Evolutionary conservation across 176 grass and related monocot species (phyloP), one percentile per base, ranked within the genome.

Genomic region (Triticum turgidum): DNA sequence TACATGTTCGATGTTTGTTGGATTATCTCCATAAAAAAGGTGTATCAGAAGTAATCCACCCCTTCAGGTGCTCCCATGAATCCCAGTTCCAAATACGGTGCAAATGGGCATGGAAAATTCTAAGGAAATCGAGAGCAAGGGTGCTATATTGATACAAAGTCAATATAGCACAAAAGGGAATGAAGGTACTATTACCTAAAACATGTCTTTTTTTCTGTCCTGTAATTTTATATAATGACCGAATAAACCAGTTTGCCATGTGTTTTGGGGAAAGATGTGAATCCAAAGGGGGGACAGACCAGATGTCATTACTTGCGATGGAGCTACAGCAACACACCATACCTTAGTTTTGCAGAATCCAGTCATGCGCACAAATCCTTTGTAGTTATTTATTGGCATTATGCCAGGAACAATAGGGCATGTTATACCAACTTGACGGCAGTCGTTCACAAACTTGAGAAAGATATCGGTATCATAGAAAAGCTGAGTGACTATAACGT

Each of bases 341-440:
- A 97, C 94, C 89, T 87, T 94, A 86, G 90, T 97, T 94, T 97
- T 97, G 88, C 94, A 97, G 77, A 94, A 97, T 42, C 80, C 86
- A 81, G 94, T 89, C 94, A 97, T 97, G 15, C 94, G 85, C 71
- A 94, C 4, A 83, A 97, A 97, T 88, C 94, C 91, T 45, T 92
- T 92, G 86, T 97, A 94, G 65, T 97, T 94, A 82, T 97, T 93
- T 74, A 97, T 97, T 42, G 94, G 94, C 94, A 97, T 97, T 81
- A 97, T 91, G 73, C 94, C 94, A 91, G 94, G 94, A 92, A 97
- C 92, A 39, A 97, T 97, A 65, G 94, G 94, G 45, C 94, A 97
- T 9, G 83, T 94, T 76, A 97, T 97, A 59, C 94, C 94, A 90
- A 97, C 94, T 44, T 94, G 94, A 61, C 88, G 89, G 76, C 94